Conservation (phyloP, 306 rosid genomes). For the Rosa persica region DNA sequence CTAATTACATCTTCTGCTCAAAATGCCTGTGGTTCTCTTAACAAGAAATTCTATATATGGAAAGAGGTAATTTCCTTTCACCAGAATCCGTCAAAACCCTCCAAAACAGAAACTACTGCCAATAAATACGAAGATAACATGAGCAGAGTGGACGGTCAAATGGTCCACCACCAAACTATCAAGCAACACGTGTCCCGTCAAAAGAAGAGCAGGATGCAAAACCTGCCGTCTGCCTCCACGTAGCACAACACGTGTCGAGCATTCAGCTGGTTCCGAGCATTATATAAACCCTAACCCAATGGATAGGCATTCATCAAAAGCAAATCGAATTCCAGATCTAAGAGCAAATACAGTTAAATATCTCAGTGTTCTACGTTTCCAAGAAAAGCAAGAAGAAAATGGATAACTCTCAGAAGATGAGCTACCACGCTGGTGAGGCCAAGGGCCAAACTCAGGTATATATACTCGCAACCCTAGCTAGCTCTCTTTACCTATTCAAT, state of each 20-base stretch:
- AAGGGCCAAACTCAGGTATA: constrained; percentile 56
- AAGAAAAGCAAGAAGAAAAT: neutral
- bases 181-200: neutral
- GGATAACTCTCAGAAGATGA: constrained; percentile 41
- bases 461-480: neutral
- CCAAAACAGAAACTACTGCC: neutral
- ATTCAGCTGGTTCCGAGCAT: neutral
- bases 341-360: neutral
- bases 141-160: neutral
- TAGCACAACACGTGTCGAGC: neutral
- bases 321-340: neutral
- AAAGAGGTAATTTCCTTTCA: neutral
- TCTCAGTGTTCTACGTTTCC: neutral
- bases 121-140: neutral
- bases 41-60: neutral
- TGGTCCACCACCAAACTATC: neutral
- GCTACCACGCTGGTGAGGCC: constrained; percentile 53
- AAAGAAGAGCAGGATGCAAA: neutral
- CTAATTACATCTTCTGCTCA: neutral
- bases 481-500: neutral
- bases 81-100: neutral
- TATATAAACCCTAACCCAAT: neutral
- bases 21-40: neutral
- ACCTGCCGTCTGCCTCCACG: neutral
- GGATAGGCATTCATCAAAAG: neutral